Percentiles rank a stretch among this genome's conserved stretches.
These are phyloP conservation scores for Amanita fuliginea DNA, from an alignment of 768 basidiomycete genomes.

Conservation along the genomic window DNA sequence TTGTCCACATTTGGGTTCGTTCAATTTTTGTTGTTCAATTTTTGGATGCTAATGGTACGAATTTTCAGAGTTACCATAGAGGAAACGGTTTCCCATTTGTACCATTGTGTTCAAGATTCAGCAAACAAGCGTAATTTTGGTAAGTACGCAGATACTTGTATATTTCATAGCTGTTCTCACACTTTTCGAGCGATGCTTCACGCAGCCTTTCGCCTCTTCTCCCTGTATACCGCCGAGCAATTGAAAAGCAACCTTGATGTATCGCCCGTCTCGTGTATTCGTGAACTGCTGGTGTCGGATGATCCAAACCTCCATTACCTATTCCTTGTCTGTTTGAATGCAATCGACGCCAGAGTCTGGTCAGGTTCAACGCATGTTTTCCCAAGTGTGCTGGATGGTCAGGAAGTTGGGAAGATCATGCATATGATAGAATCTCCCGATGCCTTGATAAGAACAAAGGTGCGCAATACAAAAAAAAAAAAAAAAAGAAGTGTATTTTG, in stretches of 20 bases:
- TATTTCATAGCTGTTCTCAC: background rate
- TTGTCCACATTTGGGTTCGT: background rate
- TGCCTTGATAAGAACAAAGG: conserved; percentile 44
- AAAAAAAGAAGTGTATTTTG: background rate
- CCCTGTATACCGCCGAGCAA: conserved; percentile 13
- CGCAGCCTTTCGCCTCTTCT: conserved; percentile 26
- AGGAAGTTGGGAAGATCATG: conserved; percentile 70
- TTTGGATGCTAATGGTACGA: background rate
- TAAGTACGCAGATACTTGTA: background rate
- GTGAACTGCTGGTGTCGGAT: conserved; percentile 44
- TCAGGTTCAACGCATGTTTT: conserved; percentile 46
- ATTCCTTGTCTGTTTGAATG: conserved; percentile 55
- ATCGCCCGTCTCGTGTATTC: conserved; percentile 36
- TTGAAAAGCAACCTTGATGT: conserved; percentile 15
- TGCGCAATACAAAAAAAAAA: conserved; percentile 12
- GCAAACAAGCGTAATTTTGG: background rate
- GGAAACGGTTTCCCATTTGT: background rate
- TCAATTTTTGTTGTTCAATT: background rate
- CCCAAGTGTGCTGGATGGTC: conserved; percentile 48
- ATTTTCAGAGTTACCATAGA: background rate
- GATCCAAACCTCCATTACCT: conserved; percentile 53
- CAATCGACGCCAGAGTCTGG: conserved; percentile 51
- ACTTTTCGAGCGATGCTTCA: conserved; percentile 14
- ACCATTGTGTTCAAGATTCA: background rate
- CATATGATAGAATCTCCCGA: conserved; percentile 54